Base-by-base conservation (phyloP, 768 basidiomycete species). In the Mycena indigotica region DNA sequence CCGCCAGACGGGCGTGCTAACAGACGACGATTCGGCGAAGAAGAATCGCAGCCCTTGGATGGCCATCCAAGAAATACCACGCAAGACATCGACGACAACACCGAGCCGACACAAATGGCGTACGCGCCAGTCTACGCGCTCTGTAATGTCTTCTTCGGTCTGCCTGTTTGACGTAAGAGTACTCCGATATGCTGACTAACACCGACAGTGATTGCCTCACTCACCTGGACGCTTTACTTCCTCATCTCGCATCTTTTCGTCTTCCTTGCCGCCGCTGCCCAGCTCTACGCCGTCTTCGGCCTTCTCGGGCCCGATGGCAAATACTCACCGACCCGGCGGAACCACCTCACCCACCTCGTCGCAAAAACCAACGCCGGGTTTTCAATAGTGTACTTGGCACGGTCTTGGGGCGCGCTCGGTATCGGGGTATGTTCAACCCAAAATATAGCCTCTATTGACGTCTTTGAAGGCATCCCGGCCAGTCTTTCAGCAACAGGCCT, bases 281-380 rank as follows among this genome's bases (percentile, higher is more conserved):
- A 80, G 39, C 66, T 80, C 40, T 72, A 69, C 57, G 71, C 73
- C 23, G 67, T 76, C 28, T 73, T 73, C 21, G 58, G 68, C 17
- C 59, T 74, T 10, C 67, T 75, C 13, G 62, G 66, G 15, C 55
- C 68, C 2, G 60, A 64, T 13, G 38, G 62, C 1, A 65, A 70
- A 25, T 62, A 65, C 25, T 21, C 52, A 8, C 62, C 65, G 60
- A 67, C 72, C 2, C 66, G 60, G 5, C 50, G 69, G 28, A 71
- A 75, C 51, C 53, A 59, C 12, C 44, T 73, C 24, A 77, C 76
- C 15, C 76, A 77, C 57, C 57, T 76, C n/a, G 73, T 78, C 48
- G 73, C 74, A 41, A 80, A 79, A 58, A 74, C 75, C 3, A 72
- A 71, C 44, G 66, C 73, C 1, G 79, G 77, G 0, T 67, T 80